These are phyloP conservation scores for Xylariaceae sp. DNA, from an alignment of 2,329 filamentous ascomycete genomes.

Conservation along the genomic window DNA sequence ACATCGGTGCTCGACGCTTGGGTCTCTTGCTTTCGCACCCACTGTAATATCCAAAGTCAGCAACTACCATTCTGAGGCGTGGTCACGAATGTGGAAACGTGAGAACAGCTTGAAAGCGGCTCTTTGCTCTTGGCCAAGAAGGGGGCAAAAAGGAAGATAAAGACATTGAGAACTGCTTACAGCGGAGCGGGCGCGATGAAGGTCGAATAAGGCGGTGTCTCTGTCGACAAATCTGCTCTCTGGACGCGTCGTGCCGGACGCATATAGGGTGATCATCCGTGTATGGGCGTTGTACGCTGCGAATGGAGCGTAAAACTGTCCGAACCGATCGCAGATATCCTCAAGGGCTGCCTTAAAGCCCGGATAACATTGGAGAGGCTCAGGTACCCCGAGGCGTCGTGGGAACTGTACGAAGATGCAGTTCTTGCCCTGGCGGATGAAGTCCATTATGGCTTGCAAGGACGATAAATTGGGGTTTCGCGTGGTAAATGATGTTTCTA, in stretches of 20 bases:
- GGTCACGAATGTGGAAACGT: too few species aligned
- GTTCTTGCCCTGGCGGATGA: conserved; percentile 1
- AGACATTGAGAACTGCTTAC: conserved; percentile 9
- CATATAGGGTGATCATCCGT: conserved; percentile 20
- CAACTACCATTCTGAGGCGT: neutral
- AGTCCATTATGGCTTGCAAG: conserved; percentile 5
- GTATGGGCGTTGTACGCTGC: conserved; percentile 19
- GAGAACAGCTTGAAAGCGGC: too few species aligned
- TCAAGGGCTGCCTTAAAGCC: conserved; percentile 22
- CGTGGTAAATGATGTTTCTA: conserved; percentile 23
- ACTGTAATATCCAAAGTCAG: conserved; percentile 6
- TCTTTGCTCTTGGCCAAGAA: neutral
- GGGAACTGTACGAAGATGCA: conserved; percentile 10
- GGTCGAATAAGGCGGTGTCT: conserved; percentile 19
- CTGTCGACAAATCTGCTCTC: conserved; percentile 1
- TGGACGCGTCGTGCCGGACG: conserved; percentile 7
- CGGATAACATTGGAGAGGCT: conserved; percentile 21
- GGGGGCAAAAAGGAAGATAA: neutral
- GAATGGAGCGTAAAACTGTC: conserved; percentile 22
- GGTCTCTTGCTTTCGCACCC: conserved; percentile 2
- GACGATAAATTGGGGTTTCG: conserved; percentile 15
- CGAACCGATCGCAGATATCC: conserved; percentile 23
- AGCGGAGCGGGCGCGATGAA: conserved; percentile 18
- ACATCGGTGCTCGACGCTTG: neutral
- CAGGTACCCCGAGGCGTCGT: neutral